These are phyloP conservation scores for Elongisporangium prolatum DNA, from an alignment of 352 stramenopile genomes.

Conservation along the genomic window DNA sequence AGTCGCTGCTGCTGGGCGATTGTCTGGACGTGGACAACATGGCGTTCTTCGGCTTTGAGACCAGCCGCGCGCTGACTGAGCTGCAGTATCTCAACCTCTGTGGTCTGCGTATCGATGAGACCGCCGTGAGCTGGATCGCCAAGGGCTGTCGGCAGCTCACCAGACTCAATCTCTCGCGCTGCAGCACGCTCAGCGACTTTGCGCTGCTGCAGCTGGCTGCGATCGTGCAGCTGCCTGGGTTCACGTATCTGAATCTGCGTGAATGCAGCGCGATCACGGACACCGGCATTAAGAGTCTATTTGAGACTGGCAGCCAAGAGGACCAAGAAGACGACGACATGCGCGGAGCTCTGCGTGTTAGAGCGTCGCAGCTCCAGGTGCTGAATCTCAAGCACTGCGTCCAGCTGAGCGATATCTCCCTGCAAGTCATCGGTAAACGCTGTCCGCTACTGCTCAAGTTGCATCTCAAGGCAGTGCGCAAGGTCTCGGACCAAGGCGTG, in stretches of 20 bases:
- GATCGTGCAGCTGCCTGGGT: slow-evolving; percentile 17
- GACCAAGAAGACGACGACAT: slow-evolving; percentile 24
- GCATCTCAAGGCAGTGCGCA: slow-evolving; percentile 47
- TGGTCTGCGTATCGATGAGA: slow-evolving; percentile 53
- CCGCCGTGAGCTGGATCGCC: slow-evolving; percentile 62
- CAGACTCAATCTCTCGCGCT: slow-evolving; percentile 42
- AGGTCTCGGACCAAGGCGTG: slow-evolving; percentile 50
- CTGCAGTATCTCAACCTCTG: slow-evolving; percentile 35
- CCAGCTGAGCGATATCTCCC: slow-evolving; percentile 35
- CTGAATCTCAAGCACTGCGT: slow-evolving; percentile 61
- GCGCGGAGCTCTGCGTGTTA: background rate
- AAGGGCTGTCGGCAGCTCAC: slow-evolving; percentile 30
- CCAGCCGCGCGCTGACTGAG: slow-evolving; percentile 19
- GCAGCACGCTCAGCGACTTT: slow-evolving; percentile 50
- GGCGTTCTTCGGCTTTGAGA: slow-evolving; percentile 74
- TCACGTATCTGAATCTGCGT: slow-evolving; percentile 40
- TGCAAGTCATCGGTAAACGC: slow-evolving; percentile 27
- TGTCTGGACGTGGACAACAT: slow-evolving; percentile 62
- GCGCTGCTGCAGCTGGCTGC: slow-evolving; percentile 45
- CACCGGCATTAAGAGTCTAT: slow-evolving; percentile 38
- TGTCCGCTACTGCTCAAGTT: slow-evolving; percentile 36
- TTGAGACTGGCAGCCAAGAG: slow-evolving; percentile 12
- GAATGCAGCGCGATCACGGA: slow-evolving; percentile 43
- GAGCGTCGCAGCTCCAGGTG: slow-evolving; percentile 7
- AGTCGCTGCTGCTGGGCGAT: slow-evolving; percentile 35